Base-by-base conservation (phyloP, 495 filamentous ascomycete species). In the Copromyces sp. region DNA sequence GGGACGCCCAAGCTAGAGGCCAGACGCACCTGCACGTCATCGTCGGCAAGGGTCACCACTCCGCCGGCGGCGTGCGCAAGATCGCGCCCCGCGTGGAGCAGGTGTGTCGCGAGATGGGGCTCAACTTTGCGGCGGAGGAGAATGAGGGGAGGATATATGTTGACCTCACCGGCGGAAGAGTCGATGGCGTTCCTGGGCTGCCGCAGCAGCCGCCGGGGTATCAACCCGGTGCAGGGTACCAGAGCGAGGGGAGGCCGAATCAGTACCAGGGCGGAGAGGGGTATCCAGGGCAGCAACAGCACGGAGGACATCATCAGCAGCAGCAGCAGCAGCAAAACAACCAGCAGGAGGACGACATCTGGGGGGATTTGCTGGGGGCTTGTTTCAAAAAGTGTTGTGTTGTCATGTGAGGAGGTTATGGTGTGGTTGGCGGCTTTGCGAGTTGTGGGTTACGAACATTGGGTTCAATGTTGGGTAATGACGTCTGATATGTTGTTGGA, bases 11-110 rank as follows among this genome's bases (percentile, higher is more conserved):
- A 77, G 74, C 85, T 45, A 85, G 88, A 69, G 92, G 92, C 0
- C 91, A 96, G 82, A 88, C 82, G 9, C 91, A 95, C 84, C 82
- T 99, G 59, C 78, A 80, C 69, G 81, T 82, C 68, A 97, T 99
- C 78, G 96, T 98, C 32, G 95, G 95, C 61, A 97, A 93, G 82
- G 95, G 95, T 3, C 95, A 95, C 81, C 96, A 99, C 82, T 93
- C 89, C 38, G 83, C 80, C 3, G 85, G 89, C 72, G 90, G 93
- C 76, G 85, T 98, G 59, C 91, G 95, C 78, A 97, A 95, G 84
- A 88, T 99, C 78, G 97, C 94, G 81, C 95, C 95, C 7, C 85
- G 90, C 38, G 94, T 98, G 20, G 94, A 98, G 81, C 84, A 92
- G 75, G 82, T 98, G 68, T 97, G 94, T 79, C 87, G 82, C 12